Evolutionary conservation across 2,329 filamentous ascomycete genomes (phyloP), one percentile per base, ranked within the genome.

Genomic region (Parastagonospora avenae): DNA sequence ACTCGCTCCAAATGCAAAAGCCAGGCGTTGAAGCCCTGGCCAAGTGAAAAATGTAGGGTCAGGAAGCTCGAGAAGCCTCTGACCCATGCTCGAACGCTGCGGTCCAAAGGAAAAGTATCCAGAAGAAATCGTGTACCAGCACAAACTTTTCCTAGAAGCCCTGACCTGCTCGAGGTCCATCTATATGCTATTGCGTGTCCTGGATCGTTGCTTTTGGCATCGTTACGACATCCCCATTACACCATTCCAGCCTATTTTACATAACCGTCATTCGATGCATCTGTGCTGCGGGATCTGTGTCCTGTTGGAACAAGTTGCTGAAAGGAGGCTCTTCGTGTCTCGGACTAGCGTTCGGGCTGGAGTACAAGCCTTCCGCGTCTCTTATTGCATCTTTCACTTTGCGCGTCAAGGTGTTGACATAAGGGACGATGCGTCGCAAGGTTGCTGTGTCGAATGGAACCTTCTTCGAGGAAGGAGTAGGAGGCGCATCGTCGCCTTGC

Each of bases 401-500:
- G 31, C 76, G 76, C 48, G 76, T 78, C 48, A 81, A 67, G 8
- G 73, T 74, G 50, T 72, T 76, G 36, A 80, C 79, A 58, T 80
- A 79, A 4, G 79, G 79, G 24, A 88, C 85, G 48, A 88, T 82
- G 63, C 85, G 82, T 57, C 80, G 79, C 11, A 88, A 76, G 37
- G 85, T 87, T 24, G 82, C 82, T 2, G 85, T 87, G 62, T 87
- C 85, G 63, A 88, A 88, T 0, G 84, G 83, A n/a, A 87, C 79
- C 60, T 86, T 87, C 59, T 79, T 78, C 33, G 71, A 65, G 4
- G 65, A 54, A n/a, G 72, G 67, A 10, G 67, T 65, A 1, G 62
- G 61, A 8, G 67, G 60, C 10, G 57, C 42, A 33, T 66, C 59
- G 4, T 60, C 50, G 16, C 64, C 53, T 28, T 67, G 55, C 39